Conservation (phyloP, 345 rosid genomes). For the Eucalyptus curtisii region DNA sequence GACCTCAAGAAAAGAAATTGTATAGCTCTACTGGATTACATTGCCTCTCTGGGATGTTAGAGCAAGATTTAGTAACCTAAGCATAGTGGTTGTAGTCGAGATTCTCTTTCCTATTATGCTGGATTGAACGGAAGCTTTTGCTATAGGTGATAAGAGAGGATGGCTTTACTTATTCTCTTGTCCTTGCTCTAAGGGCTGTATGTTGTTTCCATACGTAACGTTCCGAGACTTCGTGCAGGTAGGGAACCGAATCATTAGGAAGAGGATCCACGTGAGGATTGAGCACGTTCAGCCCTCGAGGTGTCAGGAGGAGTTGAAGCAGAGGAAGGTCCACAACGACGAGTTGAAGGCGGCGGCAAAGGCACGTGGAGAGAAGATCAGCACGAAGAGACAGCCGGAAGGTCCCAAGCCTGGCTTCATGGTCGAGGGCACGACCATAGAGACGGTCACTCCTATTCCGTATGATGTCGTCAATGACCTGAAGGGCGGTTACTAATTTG, state of each 20-base stretch:
- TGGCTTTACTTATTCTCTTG: neutral
- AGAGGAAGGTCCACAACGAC: slow-evolving; percentile 47
- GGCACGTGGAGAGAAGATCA: slow-evolving; percentile 47
- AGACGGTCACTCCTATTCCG: slow-evolving; percentile 76
- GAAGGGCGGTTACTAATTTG: slow-evolving; percentile 57
- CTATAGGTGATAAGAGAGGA: neutral
- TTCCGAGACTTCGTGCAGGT: slow-evolving; percentile 12
- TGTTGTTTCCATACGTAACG: neutral
- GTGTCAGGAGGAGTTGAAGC: slow-evolving; percentile 53
- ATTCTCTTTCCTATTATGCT: neutral
- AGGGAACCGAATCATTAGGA: slow-evolving; percentile 54
- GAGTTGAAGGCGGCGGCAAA: slow-evolving; percentile 64
- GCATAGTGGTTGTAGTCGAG: neutral
- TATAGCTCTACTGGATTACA: neutral
- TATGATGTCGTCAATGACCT: slow-evolving; percentile 87
- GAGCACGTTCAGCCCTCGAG: slow-evolving; percentile 73
- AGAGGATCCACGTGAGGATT: slow-evolving; percentile 71
- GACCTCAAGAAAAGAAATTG: neutral
- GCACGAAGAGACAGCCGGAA: slow-evolving; percentile 72
- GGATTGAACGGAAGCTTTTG: neutral
- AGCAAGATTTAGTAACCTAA: neutral
- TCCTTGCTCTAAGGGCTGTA: neutral
- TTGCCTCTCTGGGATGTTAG: neutral
- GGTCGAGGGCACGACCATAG: slow-evolving; percentile 77
- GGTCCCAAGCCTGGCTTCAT: slow-evolving; percentile 86